phyloP scores from a whole-genome alignment of 2,329 filamentous ascomycete genomes.

The Colletotrichum coccodes region DNA sequence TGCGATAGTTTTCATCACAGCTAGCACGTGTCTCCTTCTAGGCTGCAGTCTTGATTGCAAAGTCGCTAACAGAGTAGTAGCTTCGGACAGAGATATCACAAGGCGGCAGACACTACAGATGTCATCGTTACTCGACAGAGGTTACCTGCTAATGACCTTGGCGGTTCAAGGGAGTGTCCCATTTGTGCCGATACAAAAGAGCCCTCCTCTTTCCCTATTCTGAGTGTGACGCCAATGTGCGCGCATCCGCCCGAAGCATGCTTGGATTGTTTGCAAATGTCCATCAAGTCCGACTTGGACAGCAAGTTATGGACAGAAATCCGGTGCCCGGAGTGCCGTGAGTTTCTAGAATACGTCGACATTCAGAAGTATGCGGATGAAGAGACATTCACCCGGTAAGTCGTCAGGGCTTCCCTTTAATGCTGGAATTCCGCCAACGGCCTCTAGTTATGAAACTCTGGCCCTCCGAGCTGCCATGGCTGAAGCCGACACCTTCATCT shows the following conservation, averaged over 20 bases:
- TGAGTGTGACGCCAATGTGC: conserved; percentile 45
- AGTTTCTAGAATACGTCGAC: conserved; percentile 52
- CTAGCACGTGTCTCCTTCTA: background rate
- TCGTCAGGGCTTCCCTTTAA: background rate
- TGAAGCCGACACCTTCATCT: conserved; percentile 57
- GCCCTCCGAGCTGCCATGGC: conserved; percentile 54
- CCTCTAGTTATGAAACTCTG: conserved; percentile 51
- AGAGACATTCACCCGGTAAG: conserved; percentile 54
- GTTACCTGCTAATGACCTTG: conserved; percentile 35
- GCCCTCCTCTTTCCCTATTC: conserved; percentile 42
- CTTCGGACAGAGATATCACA: conserved; percentile 49
- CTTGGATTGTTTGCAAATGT: conserved; percentile 45
- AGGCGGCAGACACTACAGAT: conserved; percentile 37
- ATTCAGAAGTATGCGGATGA: conserved; percentile 56
- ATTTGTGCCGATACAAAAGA: conserved; percentile 48
- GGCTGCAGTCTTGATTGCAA: background rate
- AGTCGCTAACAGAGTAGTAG: conserved; percentile 24
- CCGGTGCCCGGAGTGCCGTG: conserved; percentile 62
- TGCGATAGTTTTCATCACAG: too few relatives aligned
- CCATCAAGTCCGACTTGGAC: conserved; percentile 46
- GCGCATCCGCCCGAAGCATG: conserved; percentile 46
- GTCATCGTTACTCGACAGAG: conserved; percentile 45
- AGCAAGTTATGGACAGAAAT: conserved; percentile 55
- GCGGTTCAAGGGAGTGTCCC: conserved; percentile 44
- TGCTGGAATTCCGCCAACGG: background rate